These are phyloP conservation scores for Fusarium liriodendri DNA, from an alignment of 2,329 filamentous ascomycete species.

Conservation along the genomic window DNA sequence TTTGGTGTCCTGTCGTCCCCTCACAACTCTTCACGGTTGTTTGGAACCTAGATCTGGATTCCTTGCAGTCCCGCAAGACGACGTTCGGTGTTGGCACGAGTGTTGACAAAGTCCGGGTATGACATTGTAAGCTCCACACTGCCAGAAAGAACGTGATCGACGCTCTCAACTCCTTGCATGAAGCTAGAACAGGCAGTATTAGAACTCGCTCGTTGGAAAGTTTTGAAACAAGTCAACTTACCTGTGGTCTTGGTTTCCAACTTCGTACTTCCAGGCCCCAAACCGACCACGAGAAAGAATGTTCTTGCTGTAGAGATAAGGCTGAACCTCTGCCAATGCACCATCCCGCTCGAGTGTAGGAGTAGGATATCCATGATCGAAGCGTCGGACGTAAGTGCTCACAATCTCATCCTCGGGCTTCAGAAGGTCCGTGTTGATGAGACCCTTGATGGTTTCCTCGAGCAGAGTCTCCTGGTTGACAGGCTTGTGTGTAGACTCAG, in stretches of 20 bases:
- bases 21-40: neutral
- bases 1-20: neutral
- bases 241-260: constrained; percentile 95
- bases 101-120: constrained; percentile 96
- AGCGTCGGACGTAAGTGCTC: constrained; percentile 96
- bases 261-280: constrained; percentile 98
- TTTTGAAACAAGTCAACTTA: constrained; percentile 48
- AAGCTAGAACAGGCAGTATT: constrained; percentile 49
- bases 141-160: constrained; percentile 88
- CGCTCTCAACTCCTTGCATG: constrained; percentile 95
- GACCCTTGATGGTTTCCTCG: constrained; percentile 91
- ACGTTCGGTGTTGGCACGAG: constrained; percentile 68
- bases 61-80: constrained; percentile 38
- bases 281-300: constrained; percentile 98
- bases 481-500: constrained; percentile 94
- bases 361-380: constrained; percentile 98
- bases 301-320: constrained; percentile 88
- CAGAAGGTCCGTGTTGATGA: constrained; percentile 99
- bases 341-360: constrained; percentile 95
- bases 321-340: constrained; percentile 90
- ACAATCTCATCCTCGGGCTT: constrained; percentile 92
- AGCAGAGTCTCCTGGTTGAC: constrained; percentile 88
- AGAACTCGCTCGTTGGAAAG: neutral
- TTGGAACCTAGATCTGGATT: neutral
- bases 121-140: constrained; percentile 85